These are phyloP conservation scores for Agaricus sinodeliciosus DNA, from an alignment of 768 basidiomycete genomes.

Conservation along the genomic window DNA sequence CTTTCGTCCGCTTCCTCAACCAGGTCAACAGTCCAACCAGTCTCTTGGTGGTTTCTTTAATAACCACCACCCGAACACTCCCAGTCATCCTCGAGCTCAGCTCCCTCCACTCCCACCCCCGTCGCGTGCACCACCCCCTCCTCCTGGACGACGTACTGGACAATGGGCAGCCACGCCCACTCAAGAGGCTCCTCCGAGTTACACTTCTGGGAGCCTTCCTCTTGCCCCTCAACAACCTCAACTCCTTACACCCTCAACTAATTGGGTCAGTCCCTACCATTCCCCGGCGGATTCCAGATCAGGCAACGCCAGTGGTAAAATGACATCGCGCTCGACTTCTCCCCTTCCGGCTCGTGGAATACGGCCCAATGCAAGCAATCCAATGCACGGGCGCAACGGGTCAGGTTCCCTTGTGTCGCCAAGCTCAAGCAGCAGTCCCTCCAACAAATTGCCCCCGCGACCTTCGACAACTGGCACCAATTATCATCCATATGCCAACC, in stretches of 20 bases:
- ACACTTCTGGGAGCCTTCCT: conserved; percentile 36
- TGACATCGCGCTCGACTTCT: conserved; percentile 35
- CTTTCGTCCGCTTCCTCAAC: conserved; percentile 20
- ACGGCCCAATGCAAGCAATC: conserved; percentile 17
- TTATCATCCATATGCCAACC: conserved; percentile 55
- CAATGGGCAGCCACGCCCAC: conserved; percentile 49
- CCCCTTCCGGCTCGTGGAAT: conserved; percentile 32
- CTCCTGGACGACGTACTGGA: conserved; percentile 23
- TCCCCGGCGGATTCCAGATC: conserved; percentile 59
- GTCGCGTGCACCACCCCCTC: conserved; percentile 51
- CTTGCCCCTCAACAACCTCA: conserved; percentile 29
- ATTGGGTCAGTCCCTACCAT: conserved; percentile 40
- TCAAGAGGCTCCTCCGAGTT: conserved; percentile 45
- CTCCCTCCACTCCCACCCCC: conserved; percentile 70
- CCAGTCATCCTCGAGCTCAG: conserved; percentile 32
- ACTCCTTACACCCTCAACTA: conserved; percentile 38
- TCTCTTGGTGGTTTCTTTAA: conserved; percentile 47
- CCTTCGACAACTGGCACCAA: conserved; percentile 33
- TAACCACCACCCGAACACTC: conserved; percentile 22
- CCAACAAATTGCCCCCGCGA: conserved; percentile 38
- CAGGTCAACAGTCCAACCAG: conserved; percentile 30
- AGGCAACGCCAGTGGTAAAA: conserved; percentile 38
- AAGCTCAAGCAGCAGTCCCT: conserved; percentile 20
- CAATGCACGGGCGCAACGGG: conserved; percentile 42
- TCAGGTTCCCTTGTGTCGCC: conserved; percentile 44